Evolutionary conservation across 768 basidiomycete genomes (phyloP).

Genomic region (Amanita subjunquillea): DNA sequence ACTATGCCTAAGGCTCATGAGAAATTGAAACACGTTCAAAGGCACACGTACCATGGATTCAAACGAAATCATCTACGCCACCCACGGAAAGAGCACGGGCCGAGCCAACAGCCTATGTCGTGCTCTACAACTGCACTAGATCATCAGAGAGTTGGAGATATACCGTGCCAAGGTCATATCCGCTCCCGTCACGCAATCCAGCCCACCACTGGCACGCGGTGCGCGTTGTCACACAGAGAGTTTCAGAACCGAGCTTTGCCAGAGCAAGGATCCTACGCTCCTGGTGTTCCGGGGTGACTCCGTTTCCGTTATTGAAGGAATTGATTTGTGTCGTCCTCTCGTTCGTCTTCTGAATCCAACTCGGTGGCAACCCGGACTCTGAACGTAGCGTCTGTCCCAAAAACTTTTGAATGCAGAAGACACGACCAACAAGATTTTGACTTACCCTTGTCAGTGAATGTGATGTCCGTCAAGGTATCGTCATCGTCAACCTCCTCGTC

Average conservation of each 20-base stretch:
- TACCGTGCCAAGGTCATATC: not conserved
- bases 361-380: not conserved
- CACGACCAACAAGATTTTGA: not conserved
- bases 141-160: not conserved
- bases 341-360: not conserved
- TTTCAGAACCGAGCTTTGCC: slow-evolving; percentile 1
- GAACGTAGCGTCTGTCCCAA: not conserved
- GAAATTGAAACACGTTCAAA: not conserved
- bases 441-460: not conserved
- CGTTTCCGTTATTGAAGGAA: not conserved
- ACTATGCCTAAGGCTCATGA: not conserved
- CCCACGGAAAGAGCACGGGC: not conserved
- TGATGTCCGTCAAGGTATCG: not conserved
- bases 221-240: slow-evolving; percentile 7
- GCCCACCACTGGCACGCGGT: slow-evolving; percentile 1
- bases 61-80: not conserved
- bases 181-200: not conserved
- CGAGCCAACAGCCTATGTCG: not conserved
- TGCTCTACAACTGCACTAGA: not conserved
- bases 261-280: not conserved
- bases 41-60: not conserved
- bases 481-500: not conserved
- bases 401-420: not conserved
- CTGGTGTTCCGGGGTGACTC: not conserved
- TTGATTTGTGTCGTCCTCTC: not conserved